Evolutionary conservation across 208 protist species (phyloP), one percentile per base, ranked within the genome.

Genomic region (Acanthamoeba lenticulata): DNA sequence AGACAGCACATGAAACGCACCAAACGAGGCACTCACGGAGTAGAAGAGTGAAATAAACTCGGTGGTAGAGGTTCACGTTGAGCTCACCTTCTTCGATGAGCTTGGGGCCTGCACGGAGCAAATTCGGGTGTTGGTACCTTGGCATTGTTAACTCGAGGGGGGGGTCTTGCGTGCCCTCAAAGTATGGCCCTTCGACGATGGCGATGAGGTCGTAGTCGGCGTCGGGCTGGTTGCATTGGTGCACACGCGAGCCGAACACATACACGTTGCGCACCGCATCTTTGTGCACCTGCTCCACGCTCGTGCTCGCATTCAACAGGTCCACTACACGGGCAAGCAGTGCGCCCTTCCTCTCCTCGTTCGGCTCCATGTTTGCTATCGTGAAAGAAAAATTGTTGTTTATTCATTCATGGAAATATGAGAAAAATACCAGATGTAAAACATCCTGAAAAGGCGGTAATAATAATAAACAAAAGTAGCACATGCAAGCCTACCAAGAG

Each of bases 171-270:
- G 69, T 15, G 27, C 83, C 83, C 42, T 90, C 47, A 24, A 47
- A 90, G 49, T 90, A 90, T 1, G 27, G 47, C 24, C 83, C 83
- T 24, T 57, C 45, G 24, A 90, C 83, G 42, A 90, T 42, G 83
- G 47, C 42, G 7, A 90, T 67, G 32, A 90, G 45, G 83, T 90
- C 83, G 83, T 67, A 65, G 83, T 90, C 83, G 49, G 83, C 45
- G 32, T 57, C 45, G 52, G 83, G 49, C 32, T 21, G 29, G 83
- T 38, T 9, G 47, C 13, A 24, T 9, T 34, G 24, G 24, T 90
- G 49, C 6, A 57, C 19, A 21, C 83, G 83, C 47, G 83, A 90
- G 32, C 83, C 83, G 27, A 90, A 90, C 32, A 90, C 34, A 47
- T 69, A 90, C 19, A 90, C 49, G 83, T 57, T 67, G 7, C 77